These are phyloP conservation scores for Ustilago sp. DNA, from an alignment of 1,284 basidiomycete species.

Conservation along the genomic window DNA sequence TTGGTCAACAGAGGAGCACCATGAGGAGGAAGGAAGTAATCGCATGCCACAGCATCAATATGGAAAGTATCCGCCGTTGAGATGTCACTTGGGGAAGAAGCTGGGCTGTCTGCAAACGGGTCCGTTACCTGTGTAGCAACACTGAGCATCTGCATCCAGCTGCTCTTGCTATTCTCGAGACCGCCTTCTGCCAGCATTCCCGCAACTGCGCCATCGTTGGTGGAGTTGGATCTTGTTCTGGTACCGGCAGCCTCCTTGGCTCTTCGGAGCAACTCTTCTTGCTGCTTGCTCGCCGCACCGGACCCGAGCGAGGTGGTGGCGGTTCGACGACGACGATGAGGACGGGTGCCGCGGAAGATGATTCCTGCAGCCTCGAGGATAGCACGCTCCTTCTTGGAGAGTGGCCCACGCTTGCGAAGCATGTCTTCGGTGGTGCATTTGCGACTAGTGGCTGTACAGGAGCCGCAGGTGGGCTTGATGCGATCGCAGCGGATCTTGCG, in stretches of 20 bases:
- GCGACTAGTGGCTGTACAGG: constrained; percentile 32
- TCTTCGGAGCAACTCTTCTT: constrained; percentile 39
- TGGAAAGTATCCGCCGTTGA: constrained; percentile 35
- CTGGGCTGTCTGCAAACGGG: constrained; percentile 43
- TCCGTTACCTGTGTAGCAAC: constrained; percentile 35
- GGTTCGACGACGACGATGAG: constrained; percentile 43
- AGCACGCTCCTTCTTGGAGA: constrained; percentile 50
- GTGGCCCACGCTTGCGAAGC: constrained; percentile 54
- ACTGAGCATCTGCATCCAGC: constrained; percentile 53
- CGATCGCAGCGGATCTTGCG: constrained; percentile 56
- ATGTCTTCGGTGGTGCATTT: constrained; percentile 57
- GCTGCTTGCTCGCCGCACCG: constrained; percentile 44
- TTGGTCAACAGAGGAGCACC: constrained; percentile 8
- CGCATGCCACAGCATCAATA: constrained; percentile 45
- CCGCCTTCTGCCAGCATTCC: neutral
- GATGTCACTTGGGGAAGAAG: constrained; percentile 32
- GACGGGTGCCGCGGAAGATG: constrained; percentile 51
- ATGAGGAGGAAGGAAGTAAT: constrained; percentile 16
- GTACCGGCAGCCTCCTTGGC: constrained; percentile 36
- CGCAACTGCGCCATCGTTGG: constrained; percentile 26
- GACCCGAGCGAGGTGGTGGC: constrained; percentile 42
- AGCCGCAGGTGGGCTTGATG: constrained; percentile 52
- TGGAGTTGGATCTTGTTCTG: constrained; percentile 34
- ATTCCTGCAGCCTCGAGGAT: constrained; percentile 51
- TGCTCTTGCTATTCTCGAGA: constrained; percentile 21